Base-by-base conservation (phyloP, 805 yeast species). In the Candida koratica region DNA sequence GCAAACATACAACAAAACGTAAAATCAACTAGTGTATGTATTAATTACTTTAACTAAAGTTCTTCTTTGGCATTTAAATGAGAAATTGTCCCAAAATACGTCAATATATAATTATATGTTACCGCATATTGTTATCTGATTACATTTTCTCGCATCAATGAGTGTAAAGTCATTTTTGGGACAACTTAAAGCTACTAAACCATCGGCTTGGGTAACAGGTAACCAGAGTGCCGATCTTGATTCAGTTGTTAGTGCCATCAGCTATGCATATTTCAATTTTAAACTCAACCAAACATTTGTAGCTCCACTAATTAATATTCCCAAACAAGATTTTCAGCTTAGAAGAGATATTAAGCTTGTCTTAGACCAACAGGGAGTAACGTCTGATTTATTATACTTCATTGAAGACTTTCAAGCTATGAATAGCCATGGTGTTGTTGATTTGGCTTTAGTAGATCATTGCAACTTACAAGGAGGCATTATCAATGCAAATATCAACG, bases 211-310 rank as follows among this genome's bases (percentile, higher is more conserved):
- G 15, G 89, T 81, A 0, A 64, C 82, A 0, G 97, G 97, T 1
- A 88, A 88, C 52, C 93, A 87, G 50, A 76, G 93, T 4, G 89
- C 93, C 0, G 83, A 90, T 57, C 63, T 93, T 62, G 98, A 90
- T 57, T 89, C 97, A 0, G 82, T 88, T 20, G 74, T 86, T 2
- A 72, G 82, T 37, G 81, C 97, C 0, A 64, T 93, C 4, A 52
- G 83, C 3, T 84, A 79, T 51, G 79, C 96, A 0, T 86, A 75
- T 49, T 69, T 81, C 41, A 58, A 62, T 18, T 59, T 67, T 36
- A 50, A 47, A 8, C 49, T 61, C 31, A 61, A 63, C 12, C 43
- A 52, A 18, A 52, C 52, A 10, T 49, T 57, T 1, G 51, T 72
- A 6, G 53, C 83, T n/a, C 98, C 98, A 1, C 58, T 88, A 37